Conservation (phyloP, 495 filamentous ascomycete genomes). For the Pseudotulostoma volvatum region DNA sequence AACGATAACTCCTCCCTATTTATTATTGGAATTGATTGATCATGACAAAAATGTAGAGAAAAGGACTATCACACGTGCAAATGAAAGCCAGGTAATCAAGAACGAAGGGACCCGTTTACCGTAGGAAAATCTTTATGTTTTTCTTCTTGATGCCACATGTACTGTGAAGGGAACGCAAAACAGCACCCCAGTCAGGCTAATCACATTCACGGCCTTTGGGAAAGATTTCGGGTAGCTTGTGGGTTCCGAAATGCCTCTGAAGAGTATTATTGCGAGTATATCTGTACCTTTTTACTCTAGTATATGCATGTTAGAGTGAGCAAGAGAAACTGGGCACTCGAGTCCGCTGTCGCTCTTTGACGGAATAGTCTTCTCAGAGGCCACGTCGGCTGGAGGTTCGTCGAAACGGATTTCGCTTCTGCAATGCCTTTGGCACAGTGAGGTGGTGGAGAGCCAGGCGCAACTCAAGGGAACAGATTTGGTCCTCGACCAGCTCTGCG, state of each 20-base stretch:
- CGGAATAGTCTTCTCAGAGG: too few species aligned
- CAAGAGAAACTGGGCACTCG: slow-evolving; percentile 7
- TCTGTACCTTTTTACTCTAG: neutral
- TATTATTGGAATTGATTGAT: too few species aligned
- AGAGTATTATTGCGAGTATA: slow-evolving; percentile 5
- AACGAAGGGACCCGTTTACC: too few species aligned
- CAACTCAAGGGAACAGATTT: slow-evolving; percentile 11
- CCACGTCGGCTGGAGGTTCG: too few species aligned
- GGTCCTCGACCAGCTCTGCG: slow-evolving; percentile 9
- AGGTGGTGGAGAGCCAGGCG: slow-evolving; percentile 8
- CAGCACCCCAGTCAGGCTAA: neutral
- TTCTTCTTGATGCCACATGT: neutral
- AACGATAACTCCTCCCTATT: too few species aligned
- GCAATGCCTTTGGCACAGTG: slow-evolving; percentile 4
- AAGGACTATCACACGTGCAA: too few species aligned
- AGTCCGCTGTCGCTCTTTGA: slow-evolving; percentile 5
- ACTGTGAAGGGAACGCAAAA: neutral
- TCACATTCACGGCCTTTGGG: neutral
- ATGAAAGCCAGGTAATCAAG: too few species aligned
- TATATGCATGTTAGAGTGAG: neutral
- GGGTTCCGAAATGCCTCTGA: slow-evolving; percentile 6
- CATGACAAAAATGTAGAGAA: too few species aligned
- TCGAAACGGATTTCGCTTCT: slow-evolving; percentile 6
- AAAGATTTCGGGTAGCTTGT: slow-evolving; percentile 4
- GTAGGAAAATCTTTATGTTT: neutral